Base-by-base conservation (phyloP, 2,329 filamentous ascomycete genomes). In the Sclerotinia nivalis region DNA sequence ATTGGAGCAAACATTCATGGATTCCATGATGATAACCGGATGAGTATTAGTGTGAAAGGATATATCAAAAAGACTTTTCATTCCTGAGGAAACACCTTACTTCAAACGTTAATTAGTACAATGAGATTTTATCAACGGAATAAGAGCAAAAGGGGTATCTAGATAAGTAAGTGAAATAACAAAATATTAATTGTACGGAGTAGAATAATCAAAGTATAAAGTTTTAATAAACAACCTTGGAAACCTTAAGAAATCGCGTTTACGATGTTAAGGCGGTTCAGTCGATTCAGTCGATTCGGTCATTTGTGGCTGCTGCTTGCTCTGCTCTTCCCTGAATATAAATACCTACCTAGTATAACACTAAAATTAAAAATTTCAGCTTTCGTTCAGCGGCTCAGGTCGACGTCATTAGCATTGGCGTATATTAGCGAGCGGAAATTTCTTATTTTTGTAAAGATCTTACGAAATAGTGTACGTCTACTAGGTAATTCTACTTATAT, bases 1-100 rank as follows among this genome's bases (percentile, higher is more conserved):
- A 59, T 45, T 59, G 25, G 22, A 34, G 31, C 45, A 20, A 37
- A 28, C 15, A 49, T 40, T 58, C 66, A 59, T 49, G 66, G 22
- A 52, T 64, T 64, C 31, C 61, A 64, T 64, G 13, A 8, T 28
- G 47, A 50, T 4, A 8, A 52, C 55, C 61, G 47, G 60, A 64
- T 64, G 25, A 34, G 60, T 64, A 20, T 50, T 50, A 64, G 45
- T 64, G 47, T 25, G 12, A 25, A 25, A 22, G 31, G 47, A 18
- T 37, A 64, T 28, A 60, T 28, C 22, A 40, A 62, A 62, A 50
- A 62, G 60, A 25, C 13, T 25, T 40, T 37, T 52, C 60, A 64
- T 64, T 64, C 47, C 61, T 50, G n/a, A 52, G 31, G 15, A 45
- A 43, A 60, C n/a, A 64, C n/a, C 6, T 18, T 52, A 13, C 47